phyloP scores from a whole-genome alignment of 1,139 yeast genomes.

The Candida freyschussii region DNA sequence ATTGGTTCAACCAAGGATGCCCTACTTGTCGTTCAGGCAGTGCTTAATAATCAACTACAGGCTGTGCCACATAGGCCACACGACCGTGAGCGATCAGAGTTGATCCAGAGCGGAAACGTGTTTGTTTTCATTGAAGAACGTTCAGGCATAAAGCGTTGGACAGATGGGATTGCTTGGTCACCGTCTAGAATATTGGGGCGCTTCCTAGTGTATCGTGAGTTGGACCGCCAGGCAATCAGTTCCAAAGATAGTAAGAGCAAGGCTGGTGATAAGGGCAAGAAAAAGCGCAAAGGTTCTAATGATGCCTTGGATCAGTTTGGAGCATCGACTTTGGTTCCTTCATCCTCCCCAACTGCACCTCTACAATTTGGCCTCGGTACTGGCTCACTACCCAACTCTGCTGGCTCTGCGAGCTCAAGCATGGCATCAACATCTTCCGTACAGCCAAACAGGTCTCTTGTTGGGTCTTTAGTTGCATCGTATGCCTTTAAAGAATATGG shows the following conservation, averaged over 20 bases:
- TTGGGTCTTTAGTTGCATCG: slow-evolving; percentile 54
- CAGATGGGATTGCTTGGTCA: slow-evolving; percentile 91
- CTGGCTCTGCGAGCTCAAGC: no score
- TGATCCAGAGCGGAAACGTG: slow-evolving; percentile 74
- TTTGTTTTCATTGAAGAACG: slow-evolving; percentile 81
- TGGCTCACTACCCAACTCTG: slow-evolving; percentile 2
- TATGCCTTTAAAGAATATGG: slow-evolving; percentile 74
- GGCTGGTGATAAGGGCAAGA: slow-evolving; percentile 21
- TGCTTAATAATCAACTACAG: slow-evolving; percentile 54
- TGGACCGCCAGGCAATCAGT: slow-evolving; percentile 49
- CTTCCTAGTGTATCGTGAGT: slow-evolving; percentile 75
- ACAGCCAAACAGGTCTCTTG: slow-evolving; percentile 33
- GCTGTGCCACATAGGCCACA: slow-evolving; percentile 79
- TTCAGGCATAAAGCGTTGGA: slow-evolving; percentile 88
- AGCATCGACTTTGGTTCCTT: background rate
- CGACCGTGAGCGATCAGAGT: slow-evolving; percentile 62
- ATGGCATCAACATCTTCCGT: no score
- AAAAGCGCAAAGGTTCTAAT: slow-evolving; percentile 25
- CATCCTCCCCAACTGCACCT: slow-evolving; percentile 3
- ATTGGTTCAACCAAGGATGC: slow-evolving; percentile 84
- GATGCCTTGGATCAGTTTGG: no score
- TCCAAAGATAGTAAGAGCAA: slow-evolving; percentile 13
- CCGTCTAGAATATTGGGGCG: slow-evolving; percentile 84
- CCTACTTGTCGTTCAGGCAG: slow-evolving; percentile 72
- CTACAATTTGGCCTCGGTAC: background rate